Conservation (phyloP, 768 basidiomycete genomes). For the Suillus subaureus region DNA sequence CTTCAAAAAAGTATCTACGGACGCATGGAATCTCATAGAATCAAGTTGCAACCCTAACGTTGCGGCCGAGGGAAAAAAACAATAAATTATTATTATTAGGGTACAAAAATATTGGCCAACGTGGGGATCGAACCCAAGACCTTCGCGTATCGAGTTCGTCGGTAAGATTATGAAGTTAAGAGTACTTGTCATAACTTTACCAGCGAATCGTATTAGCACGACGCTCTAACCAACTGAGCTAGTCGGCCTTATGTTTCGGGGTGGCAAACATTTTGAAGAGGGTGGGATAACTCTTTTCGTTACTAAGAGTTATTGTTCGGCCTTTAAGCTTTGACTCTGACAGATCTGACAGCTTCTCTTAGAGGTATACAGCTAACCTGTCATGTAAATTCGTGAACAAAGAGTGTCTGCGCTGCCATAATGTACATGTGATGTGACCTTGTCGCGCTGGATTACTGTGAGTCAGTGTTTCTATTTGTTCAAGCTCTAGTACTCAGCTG, state of each 20-base stretch:
- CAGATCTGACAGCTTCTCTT: no score
- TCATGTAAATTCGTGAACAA: no score
- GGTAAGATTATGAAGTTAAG: no score
- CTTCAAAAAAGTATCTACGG: neutral
- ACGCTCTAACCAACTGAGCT: slow-evolving; percentile 95
- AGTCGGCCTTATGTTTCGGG: slow-evolving; percentile 56
- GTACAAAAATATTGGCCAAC: slow-evolving; percentile 53
- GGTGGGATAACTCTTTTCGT: neutral
- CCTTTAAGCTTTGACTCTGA: no score
- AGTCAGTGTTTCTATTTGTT: no score
- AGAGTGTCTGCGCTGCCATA: no score
- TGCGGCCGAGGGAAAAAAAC: no score
- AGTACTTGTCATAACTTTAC: no score
- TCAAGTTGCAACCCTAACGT: neutral
- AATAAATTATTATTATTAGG: no score
- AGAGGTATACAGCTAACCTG: no score
- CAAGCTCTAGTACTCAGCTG: neutral
- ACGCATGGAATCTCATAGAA: neutral
- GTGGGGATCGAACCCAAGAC: slow-evolving; percentile 74
- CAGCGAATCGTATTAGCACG: slow-evolving; percentile 64
- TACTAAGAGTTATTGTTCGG: neutral
- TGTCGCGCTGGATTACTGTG: no score
- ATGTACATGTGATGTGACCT: no score
- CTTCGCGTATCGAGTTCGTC: slow-evolving; percentile 48
- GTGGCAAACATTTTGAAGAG: neutral